These are phyloP conservation scores for Phyllosticta paracitricarpa DNA, from an alignment of 2,329 filamentous ascomycete species.

Conservation along the genomic window DNA sequence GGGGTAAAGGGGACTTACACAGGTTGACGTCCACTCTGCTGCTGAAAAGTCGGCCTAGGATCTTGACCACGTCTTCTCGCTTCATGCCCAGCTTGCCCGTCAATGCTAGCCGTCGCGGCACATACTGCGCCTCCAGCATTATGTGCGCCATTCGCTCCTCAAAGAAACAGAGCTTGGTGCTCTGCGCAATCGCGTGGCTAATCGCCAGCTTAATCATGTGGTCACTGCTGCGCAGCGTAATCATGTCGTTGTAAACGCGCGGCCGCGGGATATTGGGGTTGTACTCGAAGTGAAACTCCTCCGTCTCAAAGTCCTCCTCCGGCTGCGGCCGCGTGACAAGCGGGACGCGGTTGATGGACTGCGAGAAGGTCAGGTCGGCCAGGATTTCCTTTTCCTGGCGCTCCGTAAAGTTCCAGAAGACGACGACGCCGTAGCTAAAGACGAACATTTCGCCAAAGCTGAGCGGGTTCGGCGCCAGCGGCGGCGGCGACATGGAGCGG, in stretches of 20 bases:
- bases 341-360: constrained; percentile 52
- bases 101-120: constrained; percentile 78
- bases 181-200: constrained; percentile 93
- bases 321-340: constrained; percentile 71
- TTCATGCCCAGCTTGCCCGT: constrained; percentile 89
- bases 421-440: constrained; percentile 92
- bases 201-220: constrained; percentile 99
- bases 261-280: constrained; percentile 76
- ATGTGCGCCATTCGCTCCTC: constrained; percentile 93
- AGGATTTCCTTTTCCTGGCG: constrained; percentile 93
- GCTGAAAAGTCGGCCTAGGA: constrained; percentile 83
- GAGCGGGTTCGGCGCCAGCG: constrained; percentile 60
- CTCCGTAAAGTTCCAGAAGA: constrained; percentile 98
- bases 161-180: constrained; percentile 91
- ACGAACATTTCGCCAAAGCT: constrained; percentile 92
- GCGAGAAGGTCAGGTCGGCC: constrained; percentile 84
- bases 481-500: constrained; percentile 25
- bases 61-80: constrained; percentile 81
- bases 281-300: constrained; percentile 98
- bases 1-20: constrained; percentile 50
- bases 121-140: constrained; percentile 85
- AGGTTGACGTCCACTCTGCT: constrained; percentile 94
- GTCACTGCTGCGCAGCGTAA: constrained; percentile 84
- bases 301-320: constrained; percentile 89
- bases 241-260: constrained; percentile 98